Base-by-base conservation (phyloP, 768 basidiomycete species). In the Calvatia gigantea region DNA sequence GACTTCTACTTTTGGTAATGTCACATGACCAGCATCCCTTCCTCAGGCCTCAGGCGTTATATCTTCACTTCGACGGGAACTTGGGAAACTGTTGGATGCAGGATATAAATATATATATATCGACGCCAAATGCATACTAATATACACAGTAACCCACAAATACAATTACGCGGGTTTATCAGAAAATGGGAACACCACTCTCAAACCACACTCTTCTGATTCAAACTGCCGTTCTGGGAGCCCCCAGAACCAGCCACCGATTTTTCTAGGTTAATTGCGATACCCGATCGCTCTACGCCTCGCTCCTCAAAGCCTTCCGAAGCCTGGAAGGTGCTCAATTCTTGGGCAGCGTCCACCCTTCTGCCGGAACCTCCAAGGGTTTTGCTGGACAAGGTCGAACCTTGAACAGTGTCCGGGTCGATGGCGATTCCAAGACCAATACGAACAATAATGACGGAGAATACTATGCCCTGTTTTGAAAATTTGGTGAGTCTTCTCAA, bases 401-500 rank as follows among this genome's bases (percentile, higher is more conserved):
- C 37, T 33, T 43, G 54, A n/a, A 56, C 31, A 5, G 54, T 56
- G 6, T 56, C 54, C 8, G 54, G 54, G 33, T 49, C 46, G 14
- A 43, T 56, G 38, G 70, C 64, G n/a, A 74, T 61, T 32, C 73
- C 73, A 23, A 73, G 60, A 3, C 70, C 74, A 41, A 74, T 67
- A 25, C 73, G 72, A 42, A 74, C 69, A 48, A 74, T 75, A 59
- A 75, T 69, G 58, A 75, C 62, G 19, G 72, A 72, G 60, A 75
- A 75, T 0, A 73, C 73, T 32, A 56, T 56, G 70, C 64, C 47
- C 73, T 65, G 63, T 50, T 25, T 19, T 45, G 25, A 23, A 5
- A 7, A 45, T 6, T 45, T 31, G 15, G 32, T 37, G 19, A 44
- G 15, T 8, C n/a, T n/a, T n/a, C 33, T 2, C 29, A 15, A 11